Base-by-base conservation (phyloP, 2,329 filamentous ascomycete genomes). In the Fusarium concolor region DNA sequence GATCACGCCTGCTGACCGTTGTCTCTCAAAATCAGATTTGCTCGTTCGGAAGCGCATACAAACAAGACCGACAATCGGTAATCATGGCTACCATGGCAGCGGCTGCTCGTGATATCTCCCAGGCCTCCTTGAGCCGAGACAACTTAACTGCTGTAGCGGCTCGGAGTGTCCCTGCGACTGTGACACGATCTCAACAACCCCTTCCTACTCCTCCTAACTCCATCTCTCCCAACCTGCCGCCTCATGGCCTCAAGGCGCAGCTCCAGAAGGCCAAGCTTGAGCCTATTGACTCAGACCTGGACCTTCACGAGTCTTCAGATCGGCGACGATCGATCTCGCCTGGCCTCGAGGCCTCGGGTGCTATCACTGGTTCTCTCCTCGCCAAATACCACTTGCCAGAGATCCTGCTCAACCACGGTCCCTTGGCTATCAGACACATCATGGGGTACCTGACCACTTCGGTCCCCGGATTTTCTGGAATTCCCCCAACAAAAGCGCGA, bases 161-260 rank as follows among this genome's bases (percentile, higher is more conserved):
- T 80, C 84, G 85, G 83, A 87, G 85, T 75, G 85, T 88, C 79
- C 82, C 86, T 85, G 84, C 76, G 80, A 82, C 79, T 81, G 80
- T 87, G 86, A 87, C 87, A 82, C 84, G 81, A 81, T 80, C 82
- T 82, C 84, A 86, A 74, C 84, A 86, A 74, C 84, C 88, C 79
- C 89, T 97, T 76, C 93, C 92, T 68, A 97, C 95, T 78, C 95
- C 95, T 77, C 95, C 95, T 65, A 96, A 95, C 84, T 97, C 94
- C 80, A 94, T 97, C 78, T 97, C 94, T 65, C 95, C 95, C 47
- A 90, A 89, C 72, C 86, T 97, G 71, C 90, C 91, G 74, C 92
- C 94, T 62, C 92, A 95, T 75, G 91, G 91, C 75, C 88, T 92
- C 77, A 92, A 91, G 79, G 86, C 88, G 67, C 90, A 90, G 77